Evolutionary conservation across 106 monocot species (phyloP).

Genomic region (Alisma plantagoaquatica): DNA sequence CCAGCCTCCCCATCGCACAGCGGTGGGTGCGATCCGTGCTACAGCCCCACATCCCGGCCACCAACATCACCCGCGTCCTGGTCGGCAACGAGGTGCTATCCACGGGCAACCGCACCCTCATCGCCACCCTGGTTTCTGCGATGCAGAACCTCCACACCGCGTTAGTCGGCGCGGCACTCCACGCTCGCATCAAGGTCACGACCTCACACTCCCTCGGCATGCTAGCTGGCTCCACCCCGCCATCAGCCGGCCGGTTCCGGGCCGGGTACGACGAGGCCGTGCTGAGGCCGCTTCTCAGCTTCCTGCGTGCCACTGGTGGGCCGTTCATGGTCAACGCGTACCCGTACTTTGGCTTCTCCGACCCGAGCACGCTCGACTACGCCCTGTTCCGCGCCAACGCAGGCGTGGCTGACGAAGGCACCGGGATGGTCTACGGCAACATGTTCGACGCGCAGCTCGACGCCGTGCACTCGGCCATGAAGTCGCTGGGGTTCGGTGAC

Average conservation of each 20-base stretch:
- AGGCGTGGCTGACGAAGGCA: slow-evolving; percentile 35
- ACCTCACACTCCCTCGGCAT: slow-evolving; percentile 27
- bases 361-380: slow-evolving; percentile 43
- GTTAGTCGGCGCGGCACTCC: slow-evolving; percentile 18
- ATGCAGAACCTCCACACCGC: slow-evolving; percentile 48
- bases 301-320: slow-evolving; percentile 31
- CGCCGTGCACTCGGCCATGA: slow-evolving; percentile 61
- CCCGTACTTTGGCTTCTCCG: slow-evolving; percentile 72
- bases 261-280: slow-evolving; percentile 27
- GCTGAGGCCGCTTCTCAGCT: slow-evolving; percentile 37
- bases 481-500: slow-evolving; percentile 36
- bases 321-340: slow-evolving; percentile 63
- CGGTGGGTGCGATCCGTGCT: slow-evolving; percentile 27
- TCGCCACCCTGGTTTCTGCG: slow-evolving; percentile 46
- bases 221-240: slow-evolving; percentile 24
- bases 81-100: slow-evolving; percentile 65
- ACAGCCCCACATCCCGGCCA: slow-evolving; percentile 16
- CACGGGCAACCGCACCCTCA: slow-evolving; percentile 30
- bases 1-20: slow-evolving; percentile 27
- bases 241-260: slow-evolving; percentile 28
- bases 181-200: slow-evolving; percentile 27
- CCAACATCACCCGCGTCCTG: slow-evolving; percentile 52
- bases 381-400: slow-evolving; percentile 51
- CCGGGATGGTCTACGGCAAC: slow-evolving; percentile 48
- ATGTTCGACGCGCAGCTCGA: slow-evolving; percentile 87